phyloP scores from a whole-genome alignment of 306 rosid genomes.

The Glycine soja region DNA sequence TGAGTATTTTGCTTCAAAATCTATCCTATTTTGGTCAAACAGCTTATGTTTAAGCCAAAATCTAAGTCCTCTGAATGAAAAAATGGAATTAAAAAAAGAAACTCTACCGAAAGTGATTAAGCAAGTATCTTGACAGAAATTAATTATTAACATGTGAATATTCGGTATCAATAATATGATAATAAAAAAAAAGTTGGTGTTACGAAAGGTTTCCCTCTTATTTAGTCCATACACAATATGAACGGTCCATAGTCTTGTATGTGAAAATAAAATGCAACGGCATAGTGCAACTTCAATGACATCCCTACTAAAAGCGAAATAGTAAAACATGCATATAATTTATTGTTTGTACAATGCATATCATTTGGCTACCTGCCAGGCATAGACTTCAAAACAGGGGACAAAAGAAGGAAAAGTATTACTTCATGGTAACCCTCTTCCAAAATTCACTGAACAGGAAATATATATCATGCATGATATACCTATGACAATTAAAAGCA shows the following conservation, averaged over 20 bases:
- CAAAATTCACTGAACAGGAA: background rate
- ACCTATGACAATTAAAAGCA: background rate
- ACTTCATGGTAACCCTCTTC: background rate
- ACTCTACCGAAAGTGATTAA: too few relatives aligned
- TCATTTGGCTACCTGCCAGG: background rate
- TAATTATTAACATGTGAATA: too few relatives aligned
- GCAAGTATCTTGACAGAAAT: too few relatives aligned
- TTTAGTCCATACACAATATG: background rate
- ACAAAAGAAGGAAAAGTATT: background rate
- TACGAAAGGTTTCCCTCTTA: too few relatives aligned
- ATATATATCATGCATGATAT: background rate
- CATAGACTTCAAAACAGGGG: background rate
- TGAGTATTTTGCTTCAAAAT: too few relatives aligned
- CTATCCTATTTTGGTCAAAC: too few relatives aligned
- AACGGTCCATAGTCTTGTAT: background rate
- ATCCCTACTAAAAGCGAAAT: background rate
- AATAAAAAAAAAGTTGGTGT: too few relatives aligned
- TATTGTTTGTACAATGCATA: background rate
- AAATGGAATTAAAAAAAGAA: too few relatives aligned
- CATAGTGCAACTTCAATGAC: background rate
- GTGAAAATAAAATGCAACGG: background rate
- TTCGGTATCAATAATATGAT: too few relatives aligned
- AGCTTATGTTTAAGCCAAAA: too few relatives aligned
- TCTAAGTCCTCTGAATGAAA: too few relatives aligned
- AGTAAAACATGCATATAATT: background rate